Conservation (phyloP, 2,329 filamentous ascomycete genomes). For the Didymosphaeria variabile region DNA sequence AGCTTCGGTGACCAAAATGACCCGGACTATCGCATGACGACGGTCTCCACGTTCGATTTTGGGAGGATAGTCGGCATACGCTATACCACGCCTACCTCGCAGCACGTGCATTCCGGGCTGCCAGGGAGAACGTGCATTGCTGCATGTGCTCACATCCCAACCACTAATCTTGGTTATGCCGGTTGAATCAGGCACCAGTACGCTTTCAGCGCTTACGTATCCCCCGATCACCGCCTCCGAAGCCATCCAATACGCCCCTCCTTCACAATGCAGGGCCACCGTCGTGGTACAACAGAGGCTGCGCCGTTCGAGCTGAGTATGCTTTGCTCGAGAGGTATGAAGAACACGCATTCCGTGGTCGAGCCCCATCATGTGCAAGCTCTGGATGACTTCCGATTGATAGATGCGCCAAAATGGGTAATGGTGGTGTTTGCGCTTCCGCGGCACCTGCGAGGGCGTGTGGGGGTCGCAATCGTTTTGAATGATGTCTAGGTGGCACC, state of each 20-base stretch:
- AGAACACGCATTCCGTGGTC: not conserved
- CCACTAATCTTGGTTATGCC: conserved; percentile 27
- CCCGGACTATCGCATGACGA: not conserved
- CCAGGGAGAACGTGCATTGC: conserved; percentile 30
- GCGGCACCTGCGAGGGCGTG: not conserved
- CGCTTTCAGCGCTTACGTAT: not conserved
- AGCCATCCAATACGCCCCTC: not conserved
- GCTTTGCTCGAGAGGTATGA: not conserved
- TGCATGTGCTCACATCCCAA: conserved; percentile 30
- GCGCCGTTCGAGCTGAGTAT: not conserved
- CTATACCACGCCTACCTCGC: conserved; percentile 7
- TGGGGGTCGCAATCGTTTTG: not conserved
- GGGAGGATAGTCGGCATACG: not conserved
- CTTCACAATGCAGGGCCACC: not conserved
- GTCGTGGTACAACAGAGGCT: not conserved
- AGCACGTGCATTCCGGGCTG: conserved; percentile 28
- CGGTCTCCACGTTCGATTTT: not conserved
- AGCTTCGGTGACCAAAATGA: not conserved
- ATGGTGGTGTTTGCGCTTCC: not conserved
- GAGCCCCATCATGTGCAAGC: not conserved
- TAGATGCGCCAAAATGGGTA: not conserved
- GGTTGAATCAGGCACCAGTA: conserved; percentile 21
- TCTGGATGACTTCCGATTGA: not conserved
- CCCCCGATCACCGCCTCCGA: not conserved
- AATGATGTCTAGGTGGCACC: not conserved